phyloP scores from a whole-genome alignment of 2,329 filamentous ascomycete genomes.

The Hortaea sp. region DNA sequence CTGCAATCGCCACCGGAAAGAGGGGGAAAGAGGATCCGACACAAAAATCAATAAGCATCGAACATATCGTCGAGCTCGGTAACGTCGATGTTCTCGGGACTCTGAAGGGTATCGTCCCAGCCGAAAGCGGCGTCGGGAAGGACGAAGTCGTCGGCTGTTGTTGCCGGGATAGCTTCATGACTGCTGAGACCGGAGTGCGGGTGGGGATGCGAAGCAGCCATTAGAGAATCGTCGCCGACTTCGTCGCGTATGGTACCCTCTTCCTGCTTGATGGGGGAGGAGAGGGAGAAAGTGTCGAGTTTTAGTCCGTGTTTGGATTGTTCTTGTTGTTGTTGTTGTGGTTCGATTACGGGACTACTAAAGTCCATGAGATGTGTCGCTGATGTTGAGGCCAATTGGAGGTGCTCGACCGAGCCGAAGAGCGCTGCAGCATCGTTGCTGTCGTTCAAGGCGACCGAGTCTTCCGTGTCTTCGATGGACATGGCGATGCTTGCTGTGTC shows the following conservation, averaged over 20 bases:
- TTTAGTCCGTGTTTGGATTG: slow-evolving; percentile 1
- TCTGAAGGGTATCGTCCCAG: slow-evolving; percentile 39
- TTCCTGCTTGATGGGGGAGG: no score
- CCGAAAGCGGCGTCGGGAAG: slow-evolving; percentile 22
- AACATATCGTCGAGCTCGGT: slow-evolving; percentile 87
- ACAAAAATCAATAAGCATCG: slow-evolving; percentile 37
- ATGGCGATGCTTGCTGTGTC: slow-evolving; percentile 21
- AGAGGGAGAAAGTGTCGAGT: not conserved
- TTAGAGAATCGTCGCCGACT: no score
- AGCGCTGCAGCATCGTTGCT: slow-evolving; percentile 39
- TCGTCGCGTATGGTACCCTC: no score
- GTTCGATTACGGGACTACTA: slow-evolving; percentile 39
- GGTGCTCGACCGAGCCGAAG: slow-evolving; percentile 36
- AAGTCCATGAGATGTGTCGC: slow-evolving; percentile 27
- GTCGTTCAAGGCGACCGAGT: slow-evolving; percentile 40
- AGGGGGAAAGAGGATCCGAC: no score
- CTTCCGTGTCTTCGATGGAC: slow-evolving; percentile 34
- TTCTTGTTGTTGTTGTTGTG: slow-evolving; percentile 10
- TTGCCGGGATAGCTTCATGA: no score
- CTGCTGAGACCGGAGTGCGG: no score
- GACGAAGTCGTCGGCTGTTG: slow-evolving; percentile 1
- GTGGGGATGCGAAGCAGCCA: no score
- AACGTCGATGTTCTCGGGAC: slow-evolving; percentile 80
- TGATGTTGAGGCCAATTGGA: slow-evolving; percentile 33
- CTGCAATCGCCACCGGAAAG: no score